These are phyloP conservation scores for Sporothrix mexicana DNA, from an alignment of 2,329 filamentous ascomycete genomes.

Conservation along the genomic window DNA sequence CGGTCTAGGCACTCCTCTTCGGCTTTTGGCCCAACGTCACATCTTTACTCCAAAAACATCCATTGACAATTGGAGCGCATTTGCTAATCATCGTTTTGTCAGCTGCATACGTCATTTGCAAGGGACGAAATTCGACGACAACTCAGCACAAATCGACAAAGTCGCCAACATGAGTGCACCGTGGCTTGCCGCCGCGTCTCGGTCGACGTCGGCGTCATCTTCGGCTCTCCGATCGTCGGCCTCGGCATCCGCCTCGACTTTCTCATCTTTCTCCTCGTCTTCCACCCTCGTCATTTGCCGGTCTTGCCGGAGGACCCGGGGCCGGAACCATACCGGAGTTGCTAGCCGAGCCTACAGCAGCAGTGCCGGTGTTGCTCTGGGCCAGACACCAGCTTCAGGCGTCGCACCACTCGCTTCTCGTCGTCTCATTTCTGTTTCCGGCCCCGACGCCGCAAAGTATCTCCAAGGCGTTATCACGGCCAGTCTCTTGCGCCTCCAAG, in stretches of 20 bases:
- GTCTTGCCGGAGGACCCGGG: conserved; percentile 16
- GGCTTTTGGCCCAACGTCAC: conserved; percentile 7
- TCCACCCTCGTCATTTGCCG: conserved; percentile 18
- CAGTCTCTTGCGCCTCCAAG: conserved; percentile 57
- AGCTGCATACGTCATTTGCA: background rate
- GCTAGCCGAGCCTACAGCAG: conserved; percentile 25
- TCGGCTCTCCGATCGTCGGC: conserved; percentile 26
- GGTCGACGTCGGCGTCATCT: conserved; percentile 29
- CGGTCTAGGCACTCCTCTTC: background rate
- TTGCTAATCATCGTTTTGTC: background rate
- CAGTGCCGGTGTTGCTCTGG: conserved; percentile 37
- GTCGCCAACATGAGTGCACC: conserved; percentile 17
- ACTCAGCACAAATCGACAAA: background rate
- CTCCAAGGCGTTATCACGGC: conserved; percentile 87
- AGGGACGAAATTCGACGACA: background rate
- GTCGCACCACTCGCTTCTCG: conserved; percentile 71
- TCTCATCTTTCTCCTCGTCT: background rate
- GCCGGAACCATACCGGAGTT: background rate
- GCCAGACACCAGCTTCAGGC: conserved; percentile 52
- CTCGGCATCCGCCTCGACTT: background rate
- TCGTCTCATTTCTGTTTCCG: conserved; percentile 77
- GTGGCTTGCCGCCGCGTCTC: background rate
- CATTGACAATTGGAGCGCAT: background rate
- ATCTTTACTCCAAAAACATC: conserved; percentile 1
- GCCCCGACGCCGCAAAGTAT: conserved; percentile 80